phyloP scores from a whole-genome alignment of 331 rosid genomes.

The Dryas integrifolia region DNA sequence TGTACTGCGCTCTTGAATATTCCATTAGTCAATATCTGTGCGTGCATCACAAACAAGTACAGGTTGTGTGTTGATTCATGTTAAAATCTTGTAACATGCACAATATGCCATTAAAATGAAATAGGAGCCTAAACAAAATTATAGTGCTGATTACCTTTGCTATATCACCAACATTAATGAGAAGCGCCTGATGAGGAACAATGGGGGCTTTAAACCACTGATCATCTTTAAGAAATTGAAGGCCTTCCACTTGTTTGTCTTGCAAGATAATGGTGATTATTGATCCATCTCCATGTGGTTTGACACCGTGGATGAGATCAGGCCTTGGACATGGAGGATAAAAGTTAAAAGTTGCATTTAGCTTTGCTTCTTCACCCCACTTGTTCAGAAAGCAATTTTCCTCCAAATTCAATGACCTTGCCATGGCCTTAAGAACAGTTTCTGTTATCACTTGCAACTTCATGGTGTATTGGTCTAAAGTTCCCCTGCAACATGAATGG shows the following conservation, averaged over 20 bases:
- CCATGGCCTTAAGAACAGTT: slow-evolving; percentile 40
- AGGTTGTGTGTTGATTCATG: neutral
- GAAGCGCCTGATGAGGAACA: neutral
- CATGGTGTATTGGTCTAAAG: slow-evolving; percentile 31
- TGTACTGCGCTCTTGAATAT: slow-evolving; percentile 32
- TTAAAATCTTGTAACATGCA: no score
- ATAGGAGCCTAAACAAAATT: no score
- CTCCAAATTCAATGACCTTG: slow-evolving; percentile 50
- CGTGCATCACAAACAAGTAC: slow-evolving; percentile 33
- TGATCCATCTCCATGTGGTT: slow-evolving; percentile 25
- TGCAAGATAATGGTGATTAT: slow-evolving; percentile 25
- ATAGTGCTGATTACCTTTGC: no score
- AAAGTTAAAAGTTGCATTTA: slow-evolving; percentile 25
- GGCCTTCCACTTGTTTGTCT: slow-evolving; percentile 27
- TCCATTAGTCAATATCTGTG: slow-evolving; percentile 38
- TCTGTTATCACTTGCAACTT: slow-evolving; percentile 37
- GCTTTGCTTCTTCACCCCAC: slow-evolving; percentile 22
- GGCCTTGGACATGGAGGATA: slow-evolving; percentile 24
- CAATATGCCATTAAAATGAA: no score
- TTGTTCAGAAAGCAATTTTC: slow-evolving; percentile 49
- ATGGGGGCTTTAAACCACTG: slow-evolving; percentile 26
- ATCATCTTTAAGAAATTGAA: slow-evolving; percentile 20
- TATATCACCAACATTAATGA: no score
- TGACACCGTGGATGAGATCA: slow-evolving; percentile 26
- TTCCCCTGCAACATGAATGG: slow-evolving; percentile 22